Evolutionary conservation across 2,329 filamentous ascomycete genomes (phyloP), one percentile per base, ranked within the genome.

Genomic region (Beauveria bassiana): DNA sequence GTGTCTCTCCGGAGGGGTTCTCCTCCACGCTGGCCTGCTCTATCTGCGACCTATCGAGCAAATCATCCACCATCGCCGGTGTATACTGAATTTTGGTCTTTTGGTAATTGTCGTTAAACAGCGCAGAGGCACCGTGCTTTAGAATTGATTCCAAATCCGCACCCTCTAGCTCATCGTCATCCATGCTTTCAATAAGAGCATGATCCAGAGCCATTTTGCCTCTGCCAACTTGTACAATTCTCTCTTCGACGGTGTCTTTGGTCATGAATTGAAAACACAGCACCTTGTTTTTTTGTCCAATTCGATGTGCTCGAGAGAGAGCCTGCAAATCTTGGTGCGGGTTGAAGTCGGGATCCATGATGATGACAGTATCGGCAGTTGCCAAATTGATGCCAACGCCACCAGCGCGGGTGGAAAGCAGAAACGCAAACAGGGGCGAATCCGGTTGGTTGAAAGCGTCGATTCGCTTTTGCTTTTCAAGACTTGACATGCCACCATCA

Each of bases 311-410:
- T 66, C 96, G 87, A 34, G 93, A 96, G 34, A 99, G 81, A 0
- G 95, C 95, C 73, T 99, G 95, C 46, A 99, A 89, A 69, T 99
- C 96, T 74, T 99, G 95, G 70, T 99, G 95, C 0, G 95, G 95
- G 64, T 99, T 99, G 79, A 96, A 98, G 70, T 99, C 95, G 0
- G 91, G 91, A 68, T 99, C 93, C 66, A 98, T 86, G 66, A 99
- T 97, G 66, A 99, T 97, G 64, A 99, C 96, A 0, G 95, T 99
- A 70, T 99, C 95, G 3, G 95, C 95, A 8, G 93, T 96, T 0
- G 95, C 95, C 61, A 99, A 81, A 70, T 99, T 99, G 78, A 99
- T 99, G 18, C 95, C 96, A 0, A 99, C 93, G 69, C 96, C 95
- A 59, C 95, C 95, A 20, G 96, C 93, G 65, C 95, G 87, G 3